Evolutionary conservation across 2,329 filamentous ascomycete genomes (phyloP), one percentile per base, ranked within the genome.

Genomic region (Clonostachys sp.): DNA sequence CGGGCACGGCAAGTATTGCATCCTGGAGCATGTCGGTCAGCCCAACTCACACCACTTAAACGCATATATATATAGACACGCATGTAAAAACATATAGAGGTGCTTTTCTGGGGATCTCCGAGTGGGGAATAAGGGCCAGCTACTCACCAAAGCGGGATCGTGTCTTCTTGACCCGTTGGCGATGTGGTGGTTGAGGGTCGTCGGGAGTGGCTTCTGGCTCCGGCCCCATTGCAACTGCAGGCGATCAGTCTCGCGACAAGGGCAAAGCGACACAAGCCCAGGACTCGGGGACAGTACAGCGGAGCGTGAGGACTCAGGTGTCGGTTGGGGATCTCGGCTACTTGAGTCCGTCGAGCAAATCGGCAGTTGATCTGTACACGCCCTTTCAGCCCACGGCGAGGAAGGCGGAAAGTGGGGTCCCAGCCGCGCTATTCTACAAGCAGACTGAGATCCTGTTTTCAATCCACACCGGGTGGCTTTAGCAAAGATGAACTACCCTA

Each of bases 121-220:
- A 30, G 41, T 10, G 7, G 20, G 13, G 16, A 17, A 42, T 14
- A 8, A 16, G 41, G 41, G 18, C 17, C n/a, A 42, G 20, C 13
- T n/a, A 45, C 44, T 45, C 44, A 45, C 44, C 44, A 24, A 18
- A 45, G 14, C 44, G 44, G 16, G 44, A 45, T 16, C 44, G 44
- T 24, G 36, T 45, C 35, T 40, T 45, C 35, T 45, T 40, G 20
- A n/a, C 18, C 10, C 12, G 36, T 18, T 39, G 24, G 9, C 24
- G 24, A 30, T 10, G 24, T 14, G 41, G 14, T 20, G 16, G n/a
- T 14, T 20, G n/a, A 16, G n/a, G 14, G 41, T 9, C n/a, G n/a
- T 14, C 16, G 7, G 41, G 7, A 17, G 41, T 14, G 14, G n/a
- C 14, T 14, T 16, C n/a, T 16, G 41, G 41, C 14, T 24, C 41